phyloP scores from a whole-genome alignment of 257 asterid species.

The Marsdenia floribunda region DNA sequence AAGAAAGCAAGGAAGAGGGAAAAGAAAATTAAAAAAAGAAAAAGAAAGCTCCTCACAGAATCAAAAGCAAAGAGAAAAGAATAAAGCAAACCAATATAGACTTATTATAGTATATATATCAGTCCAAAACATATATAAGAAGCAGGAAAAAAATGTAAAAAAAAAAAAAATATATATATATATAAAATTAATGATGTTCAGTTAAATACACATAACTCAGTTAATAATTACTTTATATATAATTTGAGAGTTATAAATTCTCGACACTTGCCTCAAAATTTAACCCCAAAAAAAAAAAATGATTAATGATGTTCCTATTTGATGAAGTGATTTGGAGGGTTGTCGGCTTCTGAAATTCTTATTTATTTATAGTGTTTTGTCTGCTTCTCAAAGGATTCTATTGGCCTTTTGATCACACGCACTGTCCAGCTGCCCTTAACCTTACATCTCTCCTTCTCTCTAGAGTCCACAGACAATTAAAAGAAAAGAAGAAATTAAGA shows the following conservation, averaged over 20 bases:
- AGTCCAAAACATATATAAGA: neutral
- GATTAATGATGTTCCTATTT: neutral
- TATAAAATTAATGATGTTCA: neutral
- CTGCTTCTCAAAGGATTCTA: neutral
- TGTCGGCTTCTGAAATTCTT: constrained; percentile 3
- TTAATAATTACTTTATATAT: too few species aligned
- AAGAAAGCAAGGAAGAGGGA: neutral
- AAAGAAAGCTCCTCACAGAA: constrained; percentile 14
- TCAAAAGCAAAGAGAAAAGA: constrained; percentile 14
- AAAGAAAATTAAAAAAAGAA: neutral
- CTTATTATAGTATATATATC: too few species aligned
- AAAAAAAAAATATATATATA: neutral
- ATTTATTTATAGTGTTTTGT: constrained; percentile 6
- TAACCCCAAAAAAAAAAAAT: neutral
- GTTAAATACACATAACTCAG: too few species aligned
- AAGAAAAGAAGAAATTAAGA: neutral
- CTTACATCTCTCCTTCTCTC: neutral
- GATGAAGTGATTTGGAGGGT: neutral
- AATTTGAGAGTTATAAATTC: too few species aligned
- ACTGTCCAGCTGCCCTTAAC: too few species aligned
- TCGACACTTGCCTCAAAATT: too few species aligned
- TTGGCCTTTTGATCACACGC: neutral
- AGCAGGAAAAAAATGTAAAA: neutral
- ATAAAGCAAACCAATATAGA: constrained; percentile 14
- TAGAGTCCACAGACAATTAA: neutral